These are phyloP conservation scores for Fusarium verticillioides DNA, from an alignment of 2,329 filamentous ascomycete genomes.

Conservation along the genomic window DNA sequence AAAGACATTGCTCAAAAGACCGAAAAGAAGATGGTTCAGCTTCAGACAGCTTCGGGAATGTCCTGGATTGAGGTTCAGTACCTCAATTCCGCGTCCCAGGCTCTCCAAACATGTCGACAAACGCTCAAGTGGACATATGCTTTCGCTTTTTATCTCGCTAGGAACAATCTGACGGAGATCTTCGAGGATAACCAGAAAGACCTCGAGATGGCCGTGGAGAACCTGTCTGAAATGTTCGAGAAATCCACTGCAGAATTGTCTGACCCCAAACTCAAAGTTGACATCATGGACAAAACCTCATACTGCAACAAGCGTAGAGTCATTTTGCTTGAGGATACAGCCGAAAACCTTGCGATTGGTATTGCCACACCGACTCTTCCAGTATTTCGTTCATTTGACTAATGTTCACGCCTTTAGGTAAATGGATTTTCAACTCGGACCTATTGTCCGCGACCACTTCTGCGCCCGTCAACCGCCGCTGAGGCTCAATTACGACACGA, in stretches of 20 bases:
- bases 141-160: slow-evolving; percentile 95
- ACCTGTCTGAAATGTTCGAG: slow-evolving; percentile 98
- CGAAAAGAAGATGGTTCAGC: slow-evolving; percentile 98
- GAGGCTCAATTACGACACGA: not conserved
- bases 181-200: slow-evolving; percentile 99
- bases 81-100: slow-evolving; percentile 90
- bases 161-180: slow-evolving; percentile 95
- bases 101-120: slow-evolving; percentile 95
- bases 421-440: slow-evolving; percentile 59
- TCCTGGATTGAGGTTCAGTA: slow-evolving; percentile 99
- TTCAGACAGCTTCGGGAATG: slow-evolving; percentile 93
- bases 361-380: slow-evolving; percentile 32
- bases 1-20: slow-evolving; percentile 97
- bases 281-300: slow-evolving; percentile 98
- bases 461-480: slow-evolving; percentile 39
- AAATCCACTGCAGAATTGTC: slow-evolving; percentile 90
- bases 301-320: slow-evolving; percentile 95
- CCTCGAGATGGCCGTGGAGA: slow-evolving; percentile 95
- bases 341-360: slow-evolving; percentile 91
- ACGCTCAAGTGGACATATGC: slow-evolving; percentile 99
- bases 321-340: slow-evolving; percentile 91
- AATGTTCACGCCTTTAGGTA: slow-evolving; percentile 49
- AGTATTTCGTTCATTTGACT: slow-evolving; percentile 31
- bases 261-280: slow-evolving; percentile 90
- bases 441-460: slow-evolving; percentile 36